A percentile compares a stretch with the other conserved stretches of the same genome.
Evolutionary conservation across 352 stramenopile species (phyloP).

Genomic region (Phytophthora pluvialis): DNA sequence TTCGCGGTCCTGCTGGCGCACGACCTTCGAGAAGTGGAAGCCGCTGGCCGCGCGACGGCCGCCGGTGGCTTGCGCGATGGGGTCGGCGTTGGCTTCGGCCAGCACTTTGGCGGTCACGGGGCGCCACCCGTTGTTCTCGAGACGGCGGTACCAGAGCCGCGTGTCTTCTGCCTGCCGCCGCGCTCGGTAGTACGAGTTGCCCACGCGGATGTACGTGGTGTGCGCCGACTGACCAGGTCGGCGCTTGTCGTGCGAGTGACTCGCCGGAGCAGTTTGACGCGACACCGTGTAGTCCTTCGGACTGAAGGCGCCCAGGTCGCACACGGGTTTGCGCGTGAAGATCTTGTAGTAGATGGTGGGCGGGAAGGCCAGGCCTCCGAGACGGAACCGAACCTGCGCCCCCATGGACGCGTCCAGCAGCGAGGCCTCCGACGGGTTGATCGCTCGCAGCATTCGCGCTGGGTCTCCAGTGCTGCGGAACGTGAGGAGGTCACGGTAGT

Average conservation of each 20-base stretch:
- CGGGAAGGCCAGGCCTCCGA: slow-evolving; percentile 88
- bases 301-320: slow-evolving; percentile 91
- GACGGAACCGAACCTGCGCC: slow-evolving; percentile 85
- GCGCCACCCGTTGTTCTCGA: slow-evolving; percentile 93
- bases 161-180: slow-evolving; percentile 58
- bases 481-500: slow-evolving; percentile 81
- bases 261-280: slow-evolving; percentile 42
- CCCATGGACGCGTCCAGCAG: slow-evolving; percentile 86
- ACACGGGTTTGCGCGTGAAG: slow-evolving; percentile 86
- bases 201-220: slow-evolving; percentile 72
- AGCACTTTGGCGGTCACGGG: slow-evolving; percentile 87
- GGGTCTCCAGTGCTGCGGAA: slow-evolving; percentile 85
- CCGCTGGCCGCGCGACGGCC: slow-evolving; percentile 27
- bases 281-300: slow-evolving; percentile 87
- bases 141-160: slow-evolving; percentile 83
- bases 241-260: slow-evolving; percentile 30
- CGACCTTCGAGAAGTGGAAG: slow-evolving; percentile 59
- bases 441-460: slow-evolving; percentile 76
- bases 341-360: slow-evolving; percentile 96
- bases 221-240: slow-evolving; percentile 13
- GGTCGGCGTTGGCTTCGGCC: slow-evolving; percentile 62
- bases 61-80: slow-evolving; percentile 56
- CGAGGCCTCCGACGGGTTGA: slow-evolving; percentile 83
- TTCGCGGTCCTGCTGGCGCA: slow-evolving; percentile 63
- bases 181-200: slow-evolving; percentile 72